phyloP scores from a whole-genome alignment of 106 monocot genomes.

The Phalaenopsis aphrodite region DNA sequence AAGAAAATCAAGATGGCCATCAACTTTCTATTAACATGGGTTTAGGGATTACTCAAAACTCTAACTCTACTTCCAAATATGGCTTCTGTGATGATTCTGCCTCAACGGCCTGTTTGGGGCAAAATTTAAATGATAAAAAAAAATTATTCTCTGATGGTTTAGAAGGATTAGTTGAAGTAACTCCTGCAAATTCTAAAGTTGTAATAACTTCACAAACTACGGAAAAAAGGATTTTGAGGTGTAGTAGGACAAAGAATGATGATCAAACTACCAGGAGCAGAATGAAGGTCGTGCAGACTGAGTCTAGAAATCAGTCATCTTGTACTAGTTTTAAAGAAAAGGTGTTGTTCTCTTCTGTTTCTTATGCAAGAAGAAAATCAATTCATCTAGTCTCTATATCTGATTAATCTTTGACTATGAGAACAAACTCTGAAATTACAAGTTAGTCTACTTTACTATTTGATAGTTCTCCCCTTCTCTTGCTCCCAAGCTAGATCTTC shows the following conservation, averaged over 20 bases:
- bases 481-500: not conserved
- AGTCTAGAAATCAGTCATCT: not conserved
- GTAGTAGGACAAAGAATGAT: not conserved
- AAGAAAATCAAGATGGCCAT: constrained; percentile 1
- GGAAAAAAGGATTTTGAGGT: not conserved
- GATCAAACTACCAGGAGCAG: not conserved
- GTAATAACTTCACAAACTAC: not conserved
- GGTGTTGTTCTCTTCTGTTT: not conserved
- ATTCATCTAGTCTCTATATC: not conserved
- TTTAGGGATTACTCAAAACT: not conserved
- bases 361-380: not conserved
- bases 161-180: not conserved
- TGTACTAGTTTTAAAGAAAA: not conserved
- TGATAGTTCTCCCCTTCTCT: not conserved
- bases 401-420: not conserved
- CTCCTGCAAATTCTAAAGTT: not conserved
- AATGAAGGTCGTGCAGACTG: not conserved
- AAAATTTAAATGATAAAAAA: not conserved
- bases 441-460: not conserved
- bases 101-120: not conserved
- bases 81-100: not conserved
- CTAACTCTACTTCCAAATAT: not conserved
- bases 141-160: not conserved
- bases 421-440: not conserved
- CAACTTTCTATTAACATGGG: not conserved